Base-by-base conservation (phyloP, 805 yeast species). In the Candida hungchunana region DNA sequence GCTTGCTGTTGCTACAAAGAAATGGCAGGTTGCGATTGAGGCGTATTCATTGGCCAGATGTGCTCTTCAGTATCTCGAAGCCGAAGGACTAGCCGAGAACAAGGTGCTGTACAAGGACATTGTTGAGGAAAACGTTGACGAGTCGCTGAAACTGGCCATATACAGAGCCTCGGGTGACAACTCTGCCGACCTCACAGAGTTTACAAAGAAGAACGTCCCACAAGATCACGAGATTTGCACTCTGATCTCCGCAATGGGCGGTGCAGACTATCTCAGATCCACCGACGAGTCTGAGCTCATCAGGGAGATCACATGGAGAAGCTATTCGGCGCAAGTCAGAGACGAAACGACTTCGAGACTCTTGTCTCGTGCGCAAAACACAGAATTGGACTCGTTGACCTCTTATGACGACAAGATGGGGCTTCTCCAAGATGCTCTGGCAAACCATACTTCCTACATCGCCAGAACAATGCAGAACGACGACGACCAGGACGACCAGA, bases 291-390 rank as follows among this genome's bases (percentile, higher is more conserved):
- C 50, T 17, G 47, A 55, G 33, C 66, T 72, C 18, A 58, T 71
- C 6, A 73, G 71, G 31, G 66, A 66, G 25, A 59, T 82, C 17
- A 50, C 67, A 33, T 80, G 82, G 74, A 64, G 86, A 46, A 64
- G 70, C 14, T 79, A 79, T 55, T 61, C 67, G 8, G 95, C 96
- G 0, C 53, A 53, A 6, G 64, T 89, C 17, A 64, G 69, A 42
- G 85, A 85, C 46, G 82, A 85, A 34, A 87, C 85, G 42, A 67
- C 87, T 29, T 84, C 94, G 0, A 72, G 71, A 51, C 62, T 69
- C 28, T 63, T 83, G 27, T 65, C 70, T 60, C 61, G 64, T 31
- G 68, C 68, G 6, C 50, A 53, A 6, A 43, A 40, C 7, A 57
- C 64, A 16, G 57, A 58, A 11, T 48, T 63, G 12, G 51, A 60